Base-by-base conservation (phyloP, 2,329 filamentous ascomycete genomes). In the Penicillium sp. region DNA sequence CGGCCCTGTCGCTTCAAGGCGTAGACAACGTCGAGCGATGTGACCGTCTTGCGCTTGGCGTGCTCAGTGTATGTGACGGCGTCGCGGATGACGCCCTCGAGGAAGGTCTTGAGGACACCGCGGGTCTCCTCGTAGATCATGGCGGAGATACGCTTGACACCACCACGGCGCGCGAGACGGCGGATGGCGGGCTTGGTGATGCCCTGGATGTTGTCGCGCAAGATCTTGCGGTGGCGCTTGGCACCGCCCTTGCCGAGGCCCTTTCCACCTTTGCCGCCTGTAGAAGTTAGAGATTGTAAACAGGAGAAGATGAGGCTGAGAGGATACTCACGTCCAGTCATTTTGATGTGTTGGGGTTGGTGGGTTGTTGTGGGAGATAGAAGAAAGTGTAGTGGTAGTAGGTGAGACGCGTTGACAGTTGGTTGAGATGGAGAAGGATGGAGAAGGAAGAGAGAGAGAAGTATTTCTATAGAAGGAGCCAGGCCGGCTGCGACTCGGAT, bases 141-240 rank as follows among this genome's bases (percentile, higher is more conserved):
- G 76, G 92, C 92, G 70, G 92, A 96, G 73, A 97, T 97, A 96
- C 92, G 92, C 90, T 97, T 97, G 85, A 97, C 92, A 92, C 92
- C 92, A 77, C 93, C 92, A 95, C 92, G 92, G 81, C 92, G 92
- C 64, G 92, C 92, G 75, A 97, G 92, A 95, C 93, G 92, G 71
- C 92, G 89, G 80, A 97, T 97, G 68, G 92, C 92, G 69, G 92
- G 93, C 89, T 97, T 97, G 75, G 92, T 97, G 76, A 97, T 97
- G 81, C 92, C 92, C 83, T 97, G 92, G 76, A 97, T 97, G 89
- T 97, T 97, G 89, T 97, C 93, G 80, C 93, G 91, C 79, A 97
- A 84, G 85, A 97, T 97, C 90, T 97, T 97, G 73, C 93, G 88
- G 82, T 97, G 93, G 80, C 93, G 93, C 89, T 97, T 97, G 80